Conservation (phyloP, 257 asterid genomes). For the Jasminum sambac region DNA sequence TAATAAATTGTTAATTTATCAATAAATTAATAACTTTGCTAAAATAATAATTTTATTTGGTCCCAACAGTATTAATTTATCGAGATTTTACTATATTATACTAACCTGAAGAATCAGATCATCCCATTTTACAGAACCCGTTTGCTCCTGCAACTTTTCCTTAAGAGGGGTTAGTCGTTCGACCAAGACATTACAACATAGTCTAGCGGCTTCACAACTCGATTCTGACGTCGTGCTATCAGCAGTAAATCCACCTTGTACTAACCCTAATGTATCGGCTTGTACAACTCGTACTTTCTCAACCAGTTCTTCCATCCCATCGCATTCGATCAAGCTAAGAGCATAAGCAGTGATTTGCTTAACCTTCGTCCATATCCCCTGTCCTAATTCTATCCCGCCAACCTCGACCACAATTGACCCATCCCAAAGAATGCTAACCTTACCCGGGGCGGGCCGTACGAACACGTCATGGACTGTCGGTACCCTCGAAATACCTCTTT, state of each 20-base stretch:
- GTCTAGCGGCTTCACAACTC: constrained; percentile 71
- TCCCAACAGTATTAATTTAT: too few species aligned
- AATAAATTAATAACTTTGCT: too few species aligned
- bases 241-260: constrained; percentile 67
- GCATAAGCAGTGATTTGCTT: constrained; percentile 65
- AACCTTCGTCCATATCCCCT: constrained; percentile 83
- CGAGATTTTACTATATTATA: too few species aligned
- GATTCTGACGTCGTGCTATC: constrained; percentile 86
- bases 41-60: too few species aligned
- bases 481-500: constrained; percentile 72
- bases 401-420: constrained; percentile 75
- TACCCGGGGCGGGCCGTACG: constrained; percentile 53
- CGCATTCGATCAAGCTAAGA: constrained; percentile 49
- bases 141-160: constrained; percentile 48
- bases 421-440: constrained; percentile 68
- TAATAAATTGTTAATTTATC: too few species aligned
- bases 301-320: constrained; percentile 45
- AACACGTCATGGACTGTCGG: constrained; percentile 44
- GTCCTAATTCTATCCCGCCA: constrained; percentile 81
- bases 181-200: constrained; percentile 63
- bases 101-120: constrained; percentile 54
- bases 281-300: constrained; percentile 71
- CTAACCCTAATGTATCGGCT: constrained; percentile 65
- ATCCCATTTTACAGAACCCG: constrained; percentile 57
- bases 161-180: constrained; percentile 52